Base-by-base conservation (phyloP, 345 rosid genomes). In the Corchorus olitorius region DNA sequence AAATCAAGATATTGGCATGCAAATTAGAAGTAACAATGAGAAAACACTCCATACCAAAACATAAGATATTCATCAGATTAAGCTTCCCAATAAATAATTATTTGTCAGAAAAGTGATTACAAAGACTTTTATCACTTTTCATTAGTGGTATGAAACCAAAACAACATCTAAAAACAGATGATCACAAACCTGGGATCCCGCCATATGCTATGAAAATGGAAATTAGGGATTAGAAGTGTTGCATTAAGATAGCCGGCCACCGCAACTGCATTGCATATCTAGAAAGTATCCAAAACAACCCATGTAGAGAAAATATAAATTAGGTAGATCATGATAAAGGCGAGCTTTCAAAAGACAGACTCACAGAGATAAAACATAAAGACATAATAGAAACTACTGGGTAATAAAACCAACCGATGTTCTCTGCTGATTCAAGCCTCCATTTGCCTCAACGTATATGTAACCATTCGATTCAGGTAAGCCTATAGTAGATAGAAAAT, bases 221-320 rank as follows among this genome's bases (percentile, higher is more conserved):
- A 97, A 82, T 87, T 89, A 74, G 99, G 99, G 75, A 94, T 90
- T 20, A 97, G 76, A 77, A 97, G 92, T 27, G 99, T 97, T 20
- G 99, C 99, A 86, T 97, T 97, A 70, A 97, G 97, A 85, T 88
- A 91, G 84, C 98, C 99, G 4, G 99, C 99, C 84, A 97, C 97
- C 80, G 99, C 96, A 83, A 92, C 99, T 65, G 97, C 98, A 89
- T 97, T 94, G 91, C 99, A 92, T 89, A 94, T 94, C 99, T 97
- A 86, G 82, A 84, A 81, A 80, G 72, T 78, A 85, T 50, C 54
- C 68, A 78, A 11, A 78, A 54, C 41, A 84, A 86, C 70, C 73
- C 72, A 78, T 58, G 62, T 68, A 76, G 73, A 72, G 73, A 68
- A 76, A 45, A 73, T 62, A 79, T 43, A 78, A 81, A 80, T 80